Percentiles rank a stretch among this genome's conserved stretches.
Evolutionary conservation across 768 basidiomycete genomes (phyloP).

Genomic region (Amanita muscaria): DNA sequence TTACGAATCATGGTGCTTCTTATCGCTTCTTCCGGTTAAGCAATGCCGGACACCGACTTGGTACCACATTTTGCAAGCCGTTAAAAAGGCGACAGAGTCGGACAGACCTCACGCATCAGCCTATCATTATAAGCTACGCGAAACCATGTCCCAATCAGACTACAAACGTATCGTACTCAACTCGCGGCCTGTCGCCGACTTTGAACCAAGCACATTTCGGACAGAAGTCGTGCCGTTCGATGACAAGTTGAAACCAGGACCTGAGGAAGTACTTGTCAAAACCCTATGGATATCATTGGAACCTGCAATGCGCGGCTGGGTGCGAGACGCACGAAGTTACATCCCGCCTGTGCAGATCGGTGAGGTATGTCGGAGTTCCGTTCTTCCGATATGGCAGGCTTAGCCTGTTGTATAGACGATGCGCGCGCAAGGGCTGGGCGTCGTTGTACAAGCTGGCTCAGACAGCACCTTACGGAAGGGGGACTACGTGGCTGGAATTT

Average conservation of each 20-base stretch:
- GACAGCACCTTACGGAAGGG: constrained; percentile 52
- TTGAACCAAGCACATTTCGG: constrained; percentile 69
- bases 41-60: too few relatives aligned
- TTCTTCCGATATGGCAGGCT: not conserved
- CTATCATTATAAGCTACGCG: not conserved
- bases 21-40: too few relatives aligned
- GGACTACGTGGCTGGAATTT: constrained; percentile 54
- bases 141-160: constrained; percentile 10
- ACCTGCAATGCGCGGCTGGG: constrained; percentile 82
- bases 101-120: too few relatives aligned
- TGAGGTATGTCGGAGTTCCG: constrained; percentile 26
- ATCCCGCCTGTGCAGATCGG: constrained; percentile 65
- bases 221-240: constrained; percentile 43
- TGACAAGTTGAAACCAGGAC: constrained; percentile 37
- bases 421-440: constrained; percentile 61
- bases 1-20: too few relatives aligned
- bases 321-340: constrained; percentile 67
- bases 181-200: constrained; percentile 59
- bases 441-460: constrained; percentile 50
- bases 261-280: constrained; percentile 58
- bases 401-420: constrained; percentile 40
- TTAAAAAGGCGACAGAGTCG: too few relatives aligned
- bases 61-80: too few relatives aligned
- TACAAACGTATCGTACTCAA: constrained; percentile 71
- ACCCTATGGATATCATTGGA: constrained; percentile 77